Evolutionary conservation across 371 early-diverging fungal species (phyloP).

Genomic region (Enterocytospora artemiae): DNA sequence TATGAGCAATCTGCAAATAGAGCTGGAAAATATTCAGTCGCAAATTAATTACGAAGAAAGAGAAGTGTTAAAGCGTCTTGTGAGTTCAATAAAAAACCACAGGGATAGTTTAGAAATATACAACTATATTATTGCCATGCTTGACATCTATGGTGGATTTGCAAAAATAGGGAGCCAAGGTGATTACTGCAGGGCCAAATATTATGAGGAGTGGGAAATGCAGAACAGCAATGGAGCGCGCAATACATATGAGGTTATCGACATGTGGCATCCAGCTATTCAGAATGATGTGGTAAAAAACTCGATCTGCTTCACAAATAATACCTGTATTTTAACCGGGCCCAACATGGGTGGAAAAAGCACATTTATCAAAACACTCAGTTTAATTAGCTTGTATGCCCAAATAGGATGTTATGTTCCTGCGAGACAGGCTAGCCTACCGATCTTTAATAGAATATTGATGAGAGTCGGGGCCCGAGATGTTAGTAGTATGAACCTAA

Average conservation of each 20-base stretch:
- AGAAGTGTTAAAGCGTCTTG: conserved; percentile 27
- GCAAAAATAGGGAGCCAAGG: conserved; percentile 15
- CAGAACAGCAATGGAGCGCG: not conserved
- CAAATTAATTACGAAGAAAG: conserved; percentile 33
- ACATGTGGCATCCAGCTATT: conserved; percentile 3
- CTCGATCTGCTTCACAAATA: not conserved
- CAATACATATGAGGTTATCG: not conserved
- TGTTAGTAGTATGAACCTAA: conserved; percentile 70
- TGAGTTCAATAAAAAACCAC: conserved; percentile 17
- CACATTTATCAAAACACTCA: conserved; percentile 76
- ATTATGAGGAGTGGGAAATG: not conserved
- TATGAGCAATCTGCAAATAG: conserved; percentile 8
- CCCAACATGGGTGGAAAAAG: conserved; percentile 83
- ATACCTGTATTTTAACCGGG: conserved; percentile 75
- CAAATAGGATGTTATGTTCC: conserved; percentile 85
- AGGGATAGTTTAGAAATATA: conserved; percentile 42
- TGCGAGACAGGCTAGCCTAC: conserved; percentile 67
- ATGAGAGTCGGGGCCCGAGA: conserved; percentile 90
- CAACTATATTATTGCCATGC: conserved; percentile 51
- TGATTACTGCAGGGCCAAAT: conserved; percentile 35
- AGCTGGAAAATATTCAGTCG: conserved; percentile 10
- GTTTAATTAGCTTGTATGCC: conserved; percentile 72
- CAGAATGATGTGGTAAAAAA: conserved; percentile 1
- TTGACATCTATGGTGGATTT: conserved; percentile 55
- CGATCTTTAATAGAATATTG: conserved; percentile 74